A percentile compares a stretch with the other conserved stretches of the same genome.
phyloP scores from a whole-genome alignment of 306 rosid species.

The Adenanthera pavonina region DNA sequence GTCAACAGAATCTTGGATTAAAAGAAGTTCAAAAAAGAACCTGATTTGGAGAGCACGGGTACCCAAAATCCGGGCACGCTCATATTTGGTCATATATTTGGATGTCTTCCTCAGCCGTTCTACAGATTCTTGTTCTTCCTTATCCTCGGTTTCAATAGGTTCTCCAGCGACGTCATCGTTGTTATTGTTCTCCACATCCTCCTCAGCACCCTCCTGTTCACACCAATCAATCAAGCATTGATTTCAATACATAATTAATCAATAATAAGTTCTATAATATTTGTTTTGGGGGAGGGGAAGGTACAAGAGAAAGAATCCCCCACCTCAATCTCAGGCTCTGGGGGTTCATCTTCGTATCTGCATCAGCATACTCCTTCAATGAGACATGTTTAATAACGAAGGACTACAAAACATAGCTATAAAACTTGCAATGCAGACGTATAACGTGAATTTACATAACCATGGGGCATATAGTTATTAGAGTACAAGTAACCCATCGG shows the following conservation, averaged over 20 bases:
- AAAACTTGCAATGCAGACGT: neutral
- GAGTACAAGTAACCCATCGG: neutral
- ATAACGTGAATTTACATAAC: neutral
- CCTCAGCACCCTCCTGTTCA: slow-evolving; percentile 90
- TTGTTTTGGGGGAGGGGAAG: neutral
- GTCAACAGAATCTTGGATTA: neutral
- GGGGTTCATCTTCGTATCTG: slow-evolving; percentile 89
- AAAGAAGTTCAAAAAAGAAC: slow-evolving; percentile 40
- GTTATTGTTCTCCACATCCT: slow-evolving; percentile 67
- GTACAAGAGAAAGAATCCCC: neutral
- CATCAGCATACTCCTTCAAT: slow-evolving; percentile 13
- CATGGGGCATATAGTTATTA: neutral
- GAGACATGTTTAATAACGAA: slow-evolving; percentile 1
- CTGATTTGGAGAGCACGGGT: slow-evolving; percentile 97
- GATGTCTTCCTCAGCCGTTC: slow-evolving; percentile 85
- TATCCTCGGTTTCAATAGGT: slow-evolving; percentile 64
- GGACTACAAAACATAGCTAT: neutral
- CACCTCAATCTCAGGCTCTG: slow-evolving; percentile 90
- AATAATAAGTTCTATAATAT: neutral
- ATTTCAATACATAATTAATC: slow-evolving; percentile 6
- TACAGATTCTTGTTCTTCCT: slow-evolving; percentile 52
- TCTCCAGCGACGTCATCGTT: slow-evolving; percentile 68
- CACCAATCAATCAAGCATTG: slow-evolving; percentile 18
- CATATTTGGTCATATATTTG: slow-evolving; percentile 89
- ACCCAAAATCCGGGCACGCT: slow-evolving; percentile 91